Percentiles rank a stretch among this genome's conserved stretches.
phyloP scores from a whole-genome alignment of 768 basidiomycete genomes.

The Leccinum pellstonianum region DNA sequence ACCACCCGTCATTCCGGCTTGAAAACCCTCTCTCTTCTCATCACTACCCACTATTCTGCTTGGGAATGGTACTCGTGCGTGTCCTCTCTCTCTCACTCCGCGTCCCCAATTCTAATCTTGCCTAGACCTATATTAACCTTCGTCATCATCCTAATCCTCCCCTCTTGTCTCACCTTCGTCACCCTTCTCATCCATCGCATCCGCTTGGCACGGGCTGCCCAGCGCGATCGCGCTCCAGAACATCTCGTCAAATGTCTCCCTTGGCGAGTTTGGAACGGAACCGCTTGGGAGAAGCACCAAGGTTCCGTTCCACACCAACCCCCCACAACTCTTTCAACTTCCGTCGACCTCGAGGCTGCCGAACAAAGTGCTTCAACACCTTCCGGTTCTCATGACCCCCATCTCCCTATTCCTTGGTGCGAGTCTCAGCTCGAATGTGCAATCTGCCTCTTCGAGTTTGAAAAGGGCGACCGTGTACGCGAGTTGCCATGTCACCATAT shows the following conservation, averaged over 20 bases:
- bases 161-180: constrained; percentile 83
- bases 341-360: constrained; percentile 42
- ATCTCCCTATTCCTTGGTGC: constrained; percentile 63
- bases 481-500: constrained; percentile 94
- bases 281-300: constrained; percentile 77
- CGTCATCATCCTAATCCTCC: constrained; percentile 84
- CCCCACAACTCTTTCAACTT: constrained; percentile 18
- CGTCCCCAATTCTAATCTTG: constrained; percentile 9
- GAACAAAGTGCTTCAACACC: constrained; percentile 22
- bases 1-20: constrained; percentile 80
- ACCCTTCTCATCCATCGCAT: constrained; percentile 89
- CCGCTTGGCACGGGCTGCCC: constrained; percentile 77
- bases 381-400: constrained; percentile 27
- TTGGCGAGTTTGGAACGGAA: constrained; percentile 80
- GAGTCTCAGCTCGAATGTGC: constrained; percentile 85
- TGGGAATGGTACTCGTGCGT: constrained; percentile 93
- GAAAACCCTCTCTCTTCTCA: constrained; percentile 70
- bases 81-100: constrained; percentile 2
- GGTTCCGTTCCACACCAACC: constrained; percentile 28
- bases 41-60: constrained; percentile 75
- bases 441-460: constrained; percentile 88
- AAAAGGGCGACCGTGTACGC: constrained; percentile 83
- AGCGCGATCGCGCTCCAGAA: constrained; percentile 81
- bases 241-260: constrained; percentile 75
- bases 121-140: constrained; percentile 81